Evolutionary conservation across 2,329 filamentous ascomycete species (phyloP), one percentile per base, ranked within the genome.

Genomic region (Chaetomium strumarium): DNA sequence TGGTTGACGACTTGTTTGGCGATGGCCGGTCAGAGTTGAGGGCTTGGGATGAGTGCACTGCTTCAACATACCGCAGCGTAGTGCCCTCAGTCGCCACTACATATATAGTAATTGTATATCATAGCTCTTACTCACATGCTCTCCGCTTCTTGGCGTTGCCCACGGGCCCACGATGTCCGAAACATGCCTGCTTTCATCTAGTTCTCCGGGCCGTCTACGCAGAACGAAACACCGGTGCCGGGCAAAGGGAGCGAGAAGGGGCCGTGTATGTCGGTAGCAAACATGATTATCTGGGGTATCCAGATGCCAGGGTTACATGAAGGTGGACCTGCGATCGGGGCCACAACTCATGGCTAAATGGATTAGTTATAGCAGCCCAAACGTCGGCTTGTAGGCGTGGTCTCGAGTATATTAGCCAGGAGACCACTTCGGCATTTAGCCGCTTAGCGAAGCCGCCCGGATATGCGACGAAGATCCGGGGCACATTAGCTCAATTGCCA

Each of bases 261-360:
- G 17, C 39, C 17, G 16, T 33, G 20, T 19, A 31, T 9, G 10
- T 31, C 45, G 16, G 34, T 29, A 14, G 49, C 33, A 29, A 40
- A 19, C 29, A 38, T 42, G 17, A 13, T 12, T 12, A n/a, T 42
- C 44, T 52, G 50, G 50, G 30, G 49, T 43, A 33, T 5, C 39
- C 38, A 38, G 33, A 14, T 14, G 24, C 24, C 24, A 24, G 24
- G 7, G 24, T 24, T 7, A 7, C 24, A 24, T 24, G 24, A 7
- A 24, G 4, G 24, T 24, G 24, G 24, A 24, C 24, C 24, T 4
- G 24, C 24, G 24, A 24, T 7, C 24, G 4, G 24, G 24, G 24
- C 24, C 7, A 7, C n/a, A n/a, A n/a, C 24, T 24, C 7, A 24
- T 24, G 24, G 24, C 24, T 24, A 24, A 24, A 24, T 24, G 7